Base-by-base conservation (phyloP, 2,329 filamentous ascomycete genomes). In the Curvularia verruculosa region DNA sequence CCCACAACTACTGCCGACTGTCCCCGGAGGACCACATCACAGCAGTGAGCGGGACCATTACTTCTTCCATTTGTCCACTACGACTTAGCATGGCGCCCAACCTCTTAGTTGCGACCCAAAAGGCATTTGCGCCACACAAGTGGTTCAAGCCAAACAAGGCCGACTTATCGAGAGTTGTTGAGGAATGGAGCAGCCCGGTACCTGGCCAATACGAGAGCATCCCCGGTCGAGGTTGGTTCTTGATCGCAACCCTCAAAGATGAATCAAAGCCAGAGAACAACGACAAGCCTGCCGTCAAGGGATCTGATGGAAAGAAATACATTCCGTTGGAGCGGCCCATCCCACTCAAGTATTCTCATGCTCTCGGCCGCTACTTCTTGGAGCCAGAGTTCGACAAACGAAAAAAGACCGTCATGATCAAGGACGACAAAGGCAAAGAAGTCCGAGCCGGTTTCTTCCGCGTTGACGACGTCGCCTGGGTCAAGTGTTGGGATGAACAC, bases 131-230 rank as follows among this genome's bases (percentile, higher is more conserved):
- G 52, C 81, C 81, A 6, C 71, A 75, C 57, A 81, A 82, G 73
- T 83, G 81, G 81, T 82, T 83, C 49, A 73, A 77, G 36, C 75
- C 69, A 19, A 70, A 72, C 37, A 72, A 78, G 34, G 73, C 73
- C 51, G 73, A 78, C 23, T 75, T 75, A 2, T 68, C 75, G 37
- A 74, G 77, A 61, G 73, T 73, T 29, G 79, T 78, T 45, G 81
- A 83, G 64, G 79, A 81, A 62, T 83, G 81, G 70, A 77, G 36
- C 67, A 67, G n/a, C n/a, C 81, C 81, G 5, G 73, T 80, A 15
- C 79, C 80, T 5, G 81, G 81, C 40, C 77, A 75, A 36, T 83
- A 83, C 69, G 80, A 80, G 58, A 81, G 81, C 66, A 75, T 82
- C 46, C 80, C 81, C 3, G 78, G 79, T 49, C 79, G 76, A 41